Percentiles rank a stretch among this genome's conserved stretches.
Conservation (phyloP, 371 early-diverging fungal species). For the Mucor ambiguus region DNA sequence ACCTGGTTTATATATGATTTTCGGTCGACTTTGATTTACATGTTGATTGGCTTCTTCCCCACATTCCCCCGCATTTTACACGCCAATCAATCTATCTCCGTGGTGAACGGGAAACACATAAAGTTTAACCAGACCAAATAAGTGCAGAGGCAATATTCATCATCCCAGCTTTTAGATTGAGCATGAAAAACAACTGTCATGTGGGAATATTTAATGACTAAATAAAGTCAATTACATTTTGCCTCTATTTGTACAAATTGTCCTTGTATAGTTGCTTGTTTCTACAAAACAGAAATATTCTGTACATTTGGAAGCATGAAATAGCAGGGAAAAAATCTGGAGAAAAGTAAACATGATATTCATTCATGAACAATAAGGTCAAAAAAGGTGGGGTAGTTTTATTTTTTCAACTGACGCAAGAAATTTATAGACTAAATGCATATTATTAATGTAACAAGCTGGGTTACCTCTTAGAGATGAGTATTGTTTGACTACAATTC, state of each 20-base stretch:
- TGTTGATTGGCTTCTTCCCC: conserved; percentile 12
- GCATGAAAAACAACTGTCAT: neutral
- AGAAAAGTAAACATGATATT: neutral
- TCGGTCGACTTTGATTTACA: neutral
- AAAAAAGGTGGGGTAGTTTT: conserved; percentile 5
- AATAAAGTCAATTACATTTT: neutral
- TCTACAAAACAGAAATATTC: conserved; percentile 1
- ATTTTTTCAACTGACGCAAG: neutral
- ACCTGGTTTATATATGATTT: neutral
- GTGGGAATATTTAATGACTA: conserved; percentile 2
- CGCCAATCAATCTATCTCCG: conserved; percentile 7
- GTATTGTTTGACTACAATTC: neutral
- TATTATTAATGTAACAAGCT: neutral
- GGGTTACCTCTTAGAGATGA: neutral
- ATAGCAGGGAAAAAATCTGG: neutral
- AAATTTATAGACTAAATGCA: neutral
- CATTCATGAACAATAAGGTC: neutral
- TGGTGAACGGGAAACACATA: conserved; percentile 4
- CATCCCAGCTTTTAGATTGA: conserved; percentile 1
- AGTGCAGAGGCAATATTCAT: neutral
- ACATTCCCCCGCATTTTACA: conserved; percentile 25
- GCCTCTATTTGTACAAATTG: conserved; percentile 3
- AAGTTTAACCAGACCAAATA: neutral
- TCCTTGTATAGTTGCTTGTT: neutral
- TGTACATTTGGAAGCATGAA: neutral